phyloP scores from a whole-genome alignment of 176 grass and related monocot genomes.

The Triticum aestivum region IWGSC_CS_RefSeq_v2.1 NC_057803.1:697571086-697571585 shows the following conservation, averaged over 20 bases:
- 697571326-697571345: slow-evolving; percentile 35
- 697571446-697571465: slow-evolving; percentile 78
- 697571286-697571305: slow-evolving; percentile 41
- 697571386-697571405: slow-evolving; percentile 74
- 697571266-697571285: slow-evolving; percentile 77
- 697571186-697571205: slow-evolving; percentile 53
- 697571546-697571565: slow-evolving; percentile 96
- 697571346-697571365: slow-evolving; percentile 62
- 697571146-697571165: slow-evolving; percentile 88
- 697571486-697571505: slow-evolving; percentile 78
- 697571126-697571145: slow-evolving; percentile 67
- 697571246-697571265: slow-evolving; percentile 59
- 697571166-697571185: slow-evolving; percentile 60
- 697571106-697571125: slow-evolving; percentile 67
- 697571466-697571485: slow-evolving; percentile 85
- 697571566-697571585: slow-evolving; percentile 90
- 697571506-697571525: slow-evolving; percentile 88
- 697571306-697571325: slow-evolving; percentile 36
- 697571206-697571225: slow-evolving; percentile 61
- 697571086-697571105: slow-evolving; percentile 77
- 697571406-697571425: slow-evolving; percentile 92
- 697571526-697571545: slow-evolving; percentile 76
- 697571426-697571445: slow-evolving; percentile 64
- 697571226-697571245: slow-evolving; percentile 65
- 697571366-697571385: slow-evolving; percentile 83